Evolutionary conservation across 352 stramenopile species (phyloP).

Genomic region (Elongisporangium anandrum): DNA sequence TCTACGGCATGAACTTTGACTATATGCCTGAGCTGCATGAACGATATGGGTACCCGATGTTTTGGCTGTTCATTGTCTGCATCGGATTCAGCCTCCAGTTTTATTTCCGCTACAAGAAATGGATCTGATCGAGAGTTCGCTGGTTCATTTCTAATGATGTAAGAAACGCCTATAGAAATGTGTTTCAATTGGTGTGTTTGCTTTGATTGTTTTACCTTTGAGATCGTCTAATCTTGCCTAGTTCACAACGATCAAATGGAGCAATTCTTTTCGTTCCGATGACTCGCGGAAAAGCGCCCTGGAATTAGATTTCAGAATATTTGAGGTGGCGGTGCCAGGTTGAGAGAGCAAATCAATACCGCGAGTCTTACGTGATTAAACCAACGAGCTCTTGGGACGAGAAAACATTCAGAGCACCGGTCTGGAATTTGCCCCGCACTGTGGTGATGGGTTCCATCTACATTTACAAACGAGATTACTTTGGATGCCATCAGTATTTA

Average conservation of each 20-base stretch:
- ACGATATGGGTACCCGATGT: constrained; percentile 76
- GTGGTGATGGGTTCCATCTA: constrained; percentile 60
- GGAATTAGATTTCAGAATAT: neutral
- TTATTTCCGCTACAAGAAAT: constrained; percentile 84
- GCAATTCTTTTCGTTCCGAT: constrained; percentile 39
- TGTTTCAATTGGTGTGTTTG: neutral
- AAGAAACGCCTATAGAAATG: neutral
- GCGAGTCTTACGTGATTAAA: constrained; percentile 36
- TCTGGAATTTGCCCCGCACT: constrained; percentile 50
- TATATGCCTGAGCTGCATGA: constrained; percentile 86
- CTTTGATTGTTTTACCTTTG: neutral
- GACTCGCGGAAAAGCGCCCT: constrained; percentile 69
- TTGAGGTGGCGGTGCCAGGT: too few species aligned
- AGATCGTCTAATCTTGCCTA: constrained; percentile 1
- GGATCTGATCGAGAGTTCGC: constrained; percentile 44
- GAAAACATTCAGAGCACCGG: constrained; percentile 35
- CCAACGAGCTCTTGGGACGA: constrained; percentile 33
- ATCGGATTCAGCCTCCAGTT: constrained; percentile 66
- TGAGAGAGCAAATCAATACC: too few species aligned
- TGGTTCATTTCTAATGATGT: neutral
- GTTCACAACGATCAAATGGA: constrained; percentile 20
- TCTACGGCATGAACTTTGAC: constrained; percentile 91
- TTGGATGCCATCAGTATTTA: neutral
- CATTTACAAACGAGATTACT: neutral
- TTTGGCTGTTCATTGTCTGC: constrained; percentile 71